Conservation (phyloP, 345 rosid genomes). For the Viola odorata region DNA sequence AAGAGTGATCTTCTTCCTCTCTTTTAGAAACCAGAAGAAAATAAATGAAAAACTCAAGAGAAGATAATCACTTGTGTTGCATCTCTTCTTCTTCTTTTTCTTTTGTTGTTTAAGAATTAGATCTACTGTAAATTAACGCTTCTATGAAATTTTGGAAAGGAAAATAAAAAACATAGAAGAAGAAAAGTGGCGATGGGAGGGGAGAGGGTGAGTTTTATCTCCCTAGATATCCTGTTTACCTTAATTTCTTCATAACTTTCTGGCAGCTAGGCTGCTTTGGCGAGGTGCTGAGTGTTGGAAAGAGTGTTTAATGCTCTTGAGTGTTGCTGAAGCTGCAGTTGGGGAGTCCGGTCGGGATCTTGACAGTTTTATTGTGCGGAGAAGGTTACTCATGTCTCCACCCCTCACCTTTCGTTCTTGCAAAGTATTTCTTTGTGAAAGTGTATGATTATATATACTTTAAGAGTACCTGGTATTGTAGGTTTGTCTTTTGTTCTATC, state of each 20-base stretch:
- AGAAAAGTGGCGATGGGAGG: too few species aligned
- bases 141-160: too few species aligned
- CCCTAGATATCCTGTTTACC: not conserved
- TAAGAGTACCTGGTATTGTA: not conserved
- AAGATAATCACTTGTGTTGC: too few species aligned
- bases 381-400: conserved; percentile 42
- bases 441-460: not conserved
- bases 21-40: too few species aligned
- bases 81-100: too few species aligned
- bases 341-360: conserved; percentile 22
- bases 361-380: conserved; percentile 46
- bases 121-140: too few species aligned
- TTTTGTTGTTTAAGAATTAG: too few species aligned
- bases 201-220: too few species aligned
- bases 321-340: conserved; percentile 51
- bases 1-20: too few species aligned
- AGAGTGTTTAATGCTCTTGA: conserved; percentile 63
- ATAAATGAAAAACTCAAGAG: too few species aligned
- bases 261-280: conserved; percentile 80
- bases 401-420: not conserved
- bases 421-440: not conserved
- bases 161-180: too few species aligned
- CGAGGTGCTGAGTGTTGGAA: conserved; percentile 82
- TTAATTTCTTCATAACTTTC: not conserved
- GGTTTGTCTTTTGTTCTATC: conserved; percentile 1